These are phyloP conservation scores for Fraxinus velutina DNA, from an alignment of 305 asterid species.

Conservation along the genomic window DNA sequence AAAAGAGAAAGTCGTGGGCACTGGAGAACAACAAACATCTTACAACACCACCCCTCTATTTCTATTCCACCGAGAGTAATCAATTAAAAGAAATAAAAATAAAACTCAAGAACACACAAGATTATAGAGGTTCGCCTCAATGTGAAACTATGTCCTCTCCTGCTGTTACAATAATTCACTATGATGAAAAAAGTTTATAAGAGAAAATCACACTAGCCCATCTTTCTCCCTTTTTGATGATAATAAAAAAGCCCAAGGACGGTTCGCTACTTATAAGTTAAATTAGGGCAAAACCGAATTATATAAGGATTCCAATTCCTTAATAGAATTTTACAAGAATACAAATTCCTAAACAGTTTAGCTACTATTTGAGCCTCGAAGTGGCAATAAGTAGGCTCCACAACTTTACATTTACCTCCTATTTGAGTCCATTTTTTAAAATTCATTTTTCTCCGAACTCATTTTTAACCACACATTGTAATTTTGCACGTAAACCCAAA, in stretches of 20 bases:
- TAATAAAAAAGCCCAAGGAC: not conserved
- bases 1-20: not conserved
- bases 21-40: not conserved
- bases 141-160: not conserved
- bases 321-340: not conserved
- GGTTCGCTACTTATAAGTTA: not conserved
- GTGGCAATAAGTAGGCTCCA: not conserved
- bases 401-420: not conserved
- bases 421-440: not conserved
- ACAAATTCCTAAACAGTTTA: not conserved
- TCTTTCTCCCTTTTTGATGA: not conserved
- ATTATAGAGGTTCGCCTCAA: not conserved
- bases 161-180: not conserved
- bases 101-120: not conserved
- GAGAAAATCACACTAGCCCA: not conserved
- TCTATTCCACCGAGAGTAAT: not conserved
- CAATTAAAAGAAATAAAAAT: not conserved
- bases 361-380: not conserved
- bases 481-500: not conserved
- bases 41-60: not conserved
- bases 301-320: not conserved
- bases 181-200: not conserved
- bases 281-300: not conserved
- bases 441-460: not conserved
- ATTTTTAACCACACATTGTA: not conserved